These are phyloP conservation scores for Penicillium maclennaniae DNA, from an alignment of 495 filamentous ascomycete species.

Conservation along the genomic window DNA sequence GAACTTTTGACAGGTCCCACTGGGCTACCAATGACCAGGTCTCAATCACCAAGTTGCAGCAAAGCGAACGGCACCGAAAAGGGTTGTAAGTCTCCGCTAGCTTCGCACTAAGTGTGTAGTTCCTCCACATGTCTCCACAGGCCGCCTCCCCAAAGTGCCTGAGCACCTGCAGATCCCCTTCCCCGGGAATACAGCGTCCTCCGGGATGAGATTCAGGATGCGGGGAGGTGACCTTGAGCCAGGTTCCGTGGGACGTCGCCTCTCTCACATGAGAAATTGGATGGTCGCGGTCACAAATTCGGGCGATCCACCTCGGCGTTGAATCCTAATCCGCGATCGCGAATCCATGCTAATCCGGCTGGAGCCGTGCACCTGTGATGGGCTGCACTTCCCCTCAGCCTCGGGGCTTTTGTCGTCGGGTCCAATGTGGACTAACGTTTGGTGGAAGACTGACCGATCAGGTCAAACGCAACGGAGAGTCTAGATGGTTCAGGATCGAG, in stretches of 20 bases:
- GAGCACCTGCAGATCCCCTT: not conserved
- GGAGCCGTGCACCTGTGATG: slow-evolving; percentile 10
- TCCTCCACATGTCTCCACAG: not conserved
- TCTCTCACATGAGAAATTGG: slow-evolving; percentile 12
- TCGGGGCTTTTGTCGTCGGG: slow-evolving; percentile 15
- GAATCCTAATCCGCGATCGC: slow-evolving; percentile 9
- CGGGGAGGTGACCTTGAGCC: not conserved
- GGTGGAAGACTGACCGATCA: not conserved
- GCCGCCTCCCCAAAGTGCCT: not conserved
- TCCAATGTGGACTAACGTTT: not conserved
- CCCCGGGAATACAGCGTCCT: no score
- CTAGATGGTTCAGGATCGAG: slow-evolving; percentile 5
- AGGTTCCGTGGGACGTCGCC: not conserved
- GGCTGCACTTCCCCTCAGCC: slow-evolving; percentile 6
- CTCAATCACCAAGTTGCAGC: not conserved
- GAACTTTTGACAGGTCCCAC: not conserved
- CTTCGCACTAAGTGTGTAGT: not conserved
- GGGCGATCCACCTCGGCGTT: slow-evolving; percentile 18
- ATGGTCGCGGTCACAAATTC: not conserved
- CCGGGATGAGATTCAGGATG: not conserved
- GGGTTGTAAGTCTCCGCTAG: not conserved
- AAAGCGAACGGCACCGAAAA: not conserved
- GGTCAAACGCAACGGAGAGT: not conserved
- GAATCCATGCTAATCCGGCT: slow-evolving; percentile 15
- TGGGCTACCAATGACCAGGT: not conserved